Conservation (phyloP, 495 filamentous ascomycete species). For the Parachaetomium inaequale region DNA sequence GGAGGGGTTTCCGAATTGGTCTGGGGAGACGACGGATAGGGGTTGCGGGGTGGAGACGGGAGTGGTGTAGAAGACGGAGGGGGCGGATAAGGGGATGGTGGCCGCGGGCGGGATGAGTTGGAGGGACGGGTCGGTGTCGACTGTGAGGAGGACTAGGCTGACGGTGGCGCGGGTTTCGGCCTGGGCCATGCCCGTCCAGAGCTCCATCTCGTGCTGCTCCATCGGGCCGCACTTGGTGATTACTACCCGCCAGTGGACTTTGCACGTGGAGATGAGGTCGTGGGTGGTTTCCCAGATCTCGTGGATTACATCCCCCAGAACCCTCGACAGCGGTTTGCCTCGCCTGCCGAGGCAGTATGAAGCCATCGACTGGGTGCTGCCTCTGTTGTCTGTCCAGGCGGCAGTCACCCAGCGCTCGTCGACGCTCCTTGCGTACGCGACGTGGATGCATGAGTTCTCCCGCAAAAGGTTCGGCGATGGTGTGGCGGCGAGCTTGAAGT, state of each 20-base stretch:
- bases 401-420: constrained; percentile 85
- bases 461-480: constrained; percentile 71
- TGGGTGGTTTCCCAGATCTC: constrained; percentile 86
- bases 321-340: constrained; percentile 51
- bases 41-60: constrained; percentile 58
- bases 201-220: constrained; percentile 68
- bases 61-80: constrained; percentile 46
- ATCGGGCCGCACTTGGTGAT: constrained; percentile 71
- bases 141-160: constrained; percentile 59
- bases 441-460: constrained; percentile 78
- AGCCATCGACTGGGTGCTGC: constrained; percentile 69
- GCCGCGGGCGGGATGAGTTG: constrained; percentile 54
- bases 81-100: constrained; percentile 39
- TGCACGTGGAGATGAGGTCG: constrained; percentile 65
- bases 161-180: constrained; percentile 42
- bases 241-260: constrained; percentile 76
- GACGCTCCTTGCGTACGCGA: constrained; percentile 77
- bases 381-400: constrained; percentile 87
- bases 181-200: constrained; percentile 49
- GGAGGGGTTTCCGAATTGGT: constrained; percentile 49
- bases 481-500: constrained; percentile 68
- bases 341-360: constrained; percentile 75
- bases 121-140: constrained; percentile 64
- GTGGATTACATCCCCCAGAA: constrained; percentile 59
- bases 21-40: constrained; percentile 50